Percentiles rank a stretch among this genome's conserved stretches.
These are phyloP conservation scores for Alternaria sp. DNA, from an alignment of 2,329 filamentous ascomycete species.

Conservation along the genomic window DNA sequence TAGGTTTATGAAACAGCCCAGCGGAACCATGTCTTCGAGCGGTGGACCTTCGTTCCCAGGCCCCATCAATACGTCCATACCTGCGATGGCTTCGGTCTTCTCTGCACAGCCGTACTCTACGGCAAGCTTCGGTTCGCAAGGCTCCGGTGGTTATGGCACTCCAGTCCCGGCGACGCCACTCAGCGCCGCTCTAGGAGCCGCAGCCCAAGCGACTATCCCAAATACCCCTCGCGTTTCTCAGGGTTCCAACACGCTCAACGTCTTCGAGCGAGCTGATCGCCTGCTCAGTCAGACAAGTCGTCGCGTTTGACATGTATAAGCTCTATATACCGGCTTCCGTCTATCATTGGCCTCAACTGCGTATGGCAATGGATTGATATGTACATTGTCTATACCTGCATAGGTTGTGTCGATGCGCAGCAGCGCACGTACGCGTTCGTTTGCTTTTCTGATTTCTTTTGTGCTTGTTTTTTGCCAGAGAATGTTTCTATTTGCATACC, in stretches of 20 bases:
- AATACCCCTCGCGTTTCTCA: slow-evolving; percentile 57
- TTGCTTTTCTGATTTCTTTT: not conserved
- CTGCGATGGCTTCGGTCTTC: slow-evolving; percentile 40
- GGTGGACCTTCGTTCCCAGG: slow-evolving; percentile 43
- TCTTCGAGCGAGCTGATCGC: slow-evolving; percentile 49
- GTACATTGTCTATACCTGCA: not conserved
- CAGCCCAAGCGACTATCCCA: slow-evolving; percentile 87
- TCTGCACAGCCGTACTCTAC: slow-evolving; percentile 40
- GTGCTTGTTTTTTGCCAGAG: slow-evolving; percentile 4
- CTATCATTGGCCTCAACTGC: not conserved
- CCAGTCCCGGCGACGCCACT: slow-evolving; percentile 85
- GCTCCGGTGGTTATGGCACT: slow-evolving; percentile 58
- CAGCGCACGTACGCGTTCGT: not conserved
- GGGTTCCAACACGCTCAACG: slow-evolving; percentile 41
- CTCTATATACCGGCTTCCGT: not conserved
- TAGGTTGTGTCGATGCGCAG: not conserved
- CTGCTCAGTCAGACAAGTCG: slow-evolving; percentile 43
- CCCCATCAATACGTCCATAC: slow-evolving; percentile 49
- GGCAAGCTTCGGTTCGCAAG: slow-evolving; percentile 37
- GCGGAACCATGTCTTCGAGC: slow-evolving; percentile 34
- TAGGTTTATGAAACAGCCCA: slow-evolving; percentile 38
- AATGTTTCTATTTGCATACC: slow-evolving; percentile 6
- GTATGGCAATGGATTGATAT: not conserved
- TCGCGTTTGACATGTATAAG: slow-evolving; percentile 29
- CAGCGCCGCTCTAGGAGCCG: slow-evolving; percentile 87